Percentiles rank a stretch among this genome's conserved stretches.
Evolutionary conservation across 2,329 filamentous ascomycete genomes (phyloP).

Genomic region (Aspergillus udagawae): DNA sequence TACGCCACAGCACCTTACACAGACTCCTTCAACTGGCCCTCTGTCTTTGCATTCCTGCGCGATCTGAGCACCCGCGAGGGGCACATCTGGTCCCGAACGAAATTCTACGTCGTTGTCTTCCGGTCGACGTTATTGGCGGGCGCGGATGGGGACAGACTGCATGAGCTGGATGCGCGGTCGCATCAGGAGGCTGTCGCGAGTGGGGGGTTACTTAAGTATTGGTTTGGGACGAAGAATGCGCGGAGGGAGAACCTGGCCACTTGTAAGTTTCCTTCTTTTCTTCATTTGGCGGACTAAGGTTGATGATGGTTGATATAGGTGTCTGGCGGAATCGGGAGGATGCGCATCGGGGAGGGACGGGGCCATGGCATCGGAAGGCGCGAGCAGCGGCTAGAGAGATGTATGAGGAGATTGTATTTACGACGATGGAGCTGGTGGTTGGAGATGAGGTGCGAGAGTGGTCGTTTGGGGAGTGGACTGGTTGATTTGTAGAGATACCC

Average conservation of each 20-base stretch:
- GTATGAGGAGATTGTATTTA: constrained; percentile 64
- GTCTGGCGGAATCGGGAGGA: constrained; percentile 58
- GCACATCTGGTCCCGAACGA: constrained; percentile 56
- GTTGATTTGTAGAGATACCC: background rate
- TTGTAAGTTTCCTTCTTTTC: constrained; percentile 45
- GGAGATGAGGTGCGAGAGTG: constrained; percentile 61
- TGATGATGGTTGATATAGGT: constrained; percentile 50
- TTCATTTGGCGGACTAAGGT: background rate
- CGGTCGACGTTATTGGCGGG: constrained; percentile 66
- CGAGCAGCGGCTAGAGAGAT: constrained; percentile 45
- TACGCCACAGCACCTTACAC: constrained; percentile 74
- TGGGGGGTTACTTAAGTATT: constrained; percentile 87
- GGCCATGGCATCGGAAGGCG: constrained; percentile 55
- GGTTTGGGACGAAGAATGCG: constrained; percentile 73
- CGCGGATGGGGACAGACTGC: constrained; percentile 65
- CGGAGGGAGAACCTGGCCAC: constrained; percentile 77
- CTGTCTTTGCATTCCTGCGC: constrained; percentile 56
- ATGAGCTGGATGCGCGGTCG: constrained; percentile 69
- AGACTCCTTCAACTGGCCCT: constrained; percentile 73
- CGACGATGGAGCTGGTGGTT: constrained; percentile 62
- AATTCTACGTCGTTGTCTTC: constrained; percentile 83
- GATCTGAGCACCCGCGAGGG: constrained; percentile 47
- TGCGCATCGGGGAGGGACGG: constrained; percentile 57
- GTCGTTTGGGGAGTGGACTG: constrained; percentile 58
- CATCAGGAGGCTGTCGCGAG: constrained; percentile 75